Conservation (phyloP, 179 eudicot genomes). For the Silene noctiflora region DNA sequence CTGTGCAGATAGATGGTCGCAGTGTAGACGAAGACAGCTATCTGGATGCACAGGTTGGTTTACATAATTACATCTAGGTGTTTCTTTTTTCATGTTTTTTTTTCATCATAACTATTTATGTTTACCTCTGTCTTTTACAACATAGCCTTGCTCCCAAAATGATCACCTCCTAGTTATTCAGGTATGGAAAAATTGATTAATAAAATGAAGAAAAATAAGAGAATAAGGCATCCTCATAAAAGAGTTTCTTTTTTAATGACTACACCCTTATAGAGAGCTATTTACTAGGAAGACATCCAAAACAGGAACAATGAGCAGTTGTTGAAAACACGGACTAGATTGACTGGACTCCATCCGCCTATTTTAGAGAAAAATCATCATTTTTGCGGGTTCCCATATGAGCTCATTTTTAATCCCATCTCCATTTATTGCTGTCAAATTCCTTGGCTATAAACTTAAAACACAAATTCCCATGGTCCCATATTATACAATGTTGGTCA, state of each 20-base stretch:
- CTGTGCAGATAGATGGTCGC: slow-evolving; percentile 78
- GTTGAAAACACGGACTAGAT: neutral
- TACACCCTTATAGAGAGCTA: too few species aligned
- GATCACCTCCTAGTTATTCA: neutral
- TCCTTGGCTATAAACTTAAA: neutral
- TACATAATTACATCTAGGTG: slow-evolving; percentile 1
- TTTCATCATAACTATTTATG: neutral
- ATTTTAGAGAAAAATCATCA: neutral
- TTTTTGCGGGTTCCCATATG: neutral
- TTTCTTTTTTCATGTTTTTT: neutral
- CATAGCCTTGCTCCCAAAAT: neutral
- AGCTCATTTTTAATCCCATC: neutral
- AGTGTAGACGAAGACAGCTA: slow-evolving; percentile 69
- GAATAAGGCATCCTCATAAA: neutral
- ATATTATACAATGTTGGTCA: too few species aligned
- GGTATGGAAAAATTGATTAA: neutral
- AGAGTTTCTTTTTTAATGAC: neutral
- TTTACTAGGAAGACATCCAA: neutral
- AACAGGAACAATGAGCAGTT: neutral
- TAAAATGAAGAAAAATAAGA: neutral
- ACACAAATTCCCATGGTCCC: neutral
- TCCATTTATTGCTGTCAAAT: neutral
- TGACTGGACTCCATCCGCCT: neutral
- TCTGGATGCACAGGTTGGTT: slow-evolving; percentile 73
- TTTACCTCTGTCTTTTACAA: neutral